Evolutionary conservation across 1,139 yeast species (phyloP).

Genomic region (Nakaseomyces bracarensis): DNA sequence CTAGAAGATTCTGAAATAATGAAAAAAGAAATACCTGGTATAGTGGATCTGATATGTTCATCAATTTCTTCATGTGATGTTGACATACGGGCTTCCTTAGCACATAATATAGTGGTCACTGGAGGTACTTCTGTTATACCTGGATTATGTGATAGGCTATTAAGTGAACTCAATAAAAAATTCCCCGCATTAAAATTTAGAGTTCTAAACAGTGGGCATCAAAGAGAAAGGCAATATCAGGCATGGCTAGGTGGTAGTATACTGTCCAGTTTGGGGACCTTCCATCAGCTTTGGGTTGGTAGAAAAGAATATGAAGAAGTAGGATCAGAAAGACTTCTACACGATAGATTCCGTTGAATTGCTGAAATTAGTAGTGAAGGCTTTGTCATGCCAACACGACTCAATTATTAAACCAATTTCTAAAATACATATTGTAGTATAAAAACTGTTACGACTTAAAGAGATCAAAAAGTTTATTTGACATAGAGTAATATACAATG

Average conservation of each 20-base stretch:
- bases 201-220: conserved; percentile 79
- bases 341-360: conserved; percentile 58
- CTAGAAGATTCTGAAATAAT: conserved; percentile 14
- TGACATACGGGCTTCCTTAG: conserved; percentile 81
- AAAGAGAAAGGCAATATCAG: conserved; percentile 74
- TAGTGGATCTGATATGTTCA: conserved; percentile 62
- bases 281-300: conserved; percentile 96
- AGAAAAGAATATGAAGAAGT: conserved; percentile 86
- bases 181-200: conserved; percentile 92
- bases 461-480: too few species aligned
- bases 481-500: too few species aligned
- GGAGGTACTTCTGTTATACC: conserved; percentile 88
- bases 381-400: too few species aligned
- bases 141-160: conserved; percentile 74
- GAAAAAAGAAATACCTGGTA: conserved; percentile 37
- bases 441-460: too few species aligned
- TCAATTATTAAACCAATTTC: too few species aligned
- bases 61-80: conserved; percentile 71
- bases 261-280: conserved; percentile 84
- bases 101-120: conserved; percentile 84
- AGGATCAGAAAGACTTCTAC: conserved; percentile 71
- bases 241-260: conserved; percentile 97
- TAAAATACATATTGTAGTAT: too few species aligned
- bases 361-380: too few species aligned
- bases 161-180: conserved; percentile 59